These are phyloP conservation scores for Borovskyia barvae DNA, from an alignment of 208 protist genomes.

Conservation along the genomic window DNA sequence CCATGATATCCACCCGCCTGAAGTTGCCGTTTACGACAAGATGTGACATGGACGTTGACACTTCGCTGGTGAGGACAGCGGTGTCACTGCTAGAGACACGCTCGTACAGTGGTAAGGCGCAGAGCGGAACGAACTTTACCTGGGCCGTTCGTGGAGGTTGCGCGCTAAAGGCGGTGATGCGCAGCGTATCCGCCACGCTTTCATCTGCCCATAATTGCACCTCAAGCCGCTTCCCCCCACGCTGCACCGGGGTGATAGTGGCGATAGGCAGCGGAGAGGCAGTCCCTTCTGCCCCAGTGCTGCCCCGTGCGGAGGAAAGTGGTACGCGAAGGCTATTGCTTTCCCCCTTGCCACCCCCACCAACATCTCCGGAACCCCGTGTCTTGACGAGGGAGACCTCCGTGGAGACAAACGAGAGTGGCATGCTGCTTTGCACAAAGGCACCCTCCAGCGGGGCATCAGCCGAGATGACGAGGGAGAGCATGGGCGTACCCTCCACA, in stretches of 20 bases:
- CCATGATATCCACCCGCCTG: slow-evolving; percentile 38
- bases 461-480: slow-evolving; percentile 55
- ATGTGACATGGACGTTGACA: slow-evolving; percentile 36
- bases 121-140: slow-evolving; percentile 48
- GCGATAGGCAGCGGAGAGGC: slow-evolving; percentile 3
- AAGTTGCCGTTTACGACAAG: slow-evolving; percentile 55
- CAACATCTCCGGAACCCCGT: no score
- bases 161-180: slow-evolving; percentile 39
- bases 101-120: slow-evolving; percentile 63
- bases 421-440: slow-evolving; percentile 40
- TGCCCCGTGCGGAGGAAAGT: neutral
- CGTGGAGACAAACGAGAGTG: slow-evolving; percentile 45
- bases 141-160: slow-evolving; percentile 73
- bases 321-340: neutral
- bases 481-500: slow-evolving; percentile 40
- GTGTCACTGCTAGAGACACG: slow-evolving; percentile 38
- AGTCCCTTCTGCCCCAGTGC: neutral
- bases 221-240: slow-evolving; percentile 36
- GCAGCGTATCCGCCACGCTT: slow-evolving; percentile 40
- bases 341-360: no score
- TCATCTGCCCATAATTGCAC: slow-evolving; percentile 61
- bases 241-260: slow-evolving; percentile 23
- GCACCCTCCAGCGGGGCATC: slow-evolving; percentile 58
- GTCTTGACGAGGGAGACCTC: slow-evolving; percentile 30
- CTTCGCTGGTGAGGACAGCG: slow-evolving; percentile 22